Evolutionary conservation across 805 yeast genomes (phyloP), one percentile per base, ranked within the genome.

Genomic region (Millerago galiae): DNA sequence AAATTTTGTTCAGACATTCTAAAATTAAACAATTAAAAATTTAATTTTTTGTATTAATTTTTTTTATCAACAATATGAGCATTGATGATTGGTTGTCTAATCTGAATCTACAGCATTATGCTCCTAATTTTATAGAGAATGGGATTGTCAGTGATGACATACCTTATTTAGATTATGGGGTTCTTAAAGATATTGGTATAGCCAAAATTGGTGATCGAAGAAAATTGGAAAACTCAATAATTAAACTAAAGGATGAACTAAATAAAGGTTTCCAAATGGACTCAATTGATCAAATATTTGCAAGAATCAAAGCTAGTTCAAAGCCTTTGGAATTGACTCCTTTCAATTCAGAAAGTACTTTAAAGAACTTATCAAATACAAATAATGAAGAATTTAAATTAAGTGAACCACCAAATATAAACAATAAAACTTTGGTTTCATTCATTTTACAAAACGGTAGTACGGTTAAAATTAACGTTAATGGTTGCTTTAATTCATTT

Each of bases 201-300:
- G 48, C 53, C n/a, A 82, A 77, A 49, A 75, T 91, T 13, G 97
- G 98, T 1, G 98, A 93, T 59, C 67, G 96, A 24, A 67, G 91
- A 16, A 68, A 83, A 25, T 61, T 91, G 10, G 77, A 81, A 53
- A 66, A n/a, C 8, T 29, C 32, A 29, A 29, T 29, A 9, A 29
- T 14, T 21, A 21, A 21, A 21, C 7, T 21, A 7, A 21, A 21
- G 7, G 24, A 21, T 21, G 24, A 21, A 21, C 24, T 21, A 5
- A 21, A 21, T 21, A 21, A 21, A 7, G 24, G 7, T 21, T 21
- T 21, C 24, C 24, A 21, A 21, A 21, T 21, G 24, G 7, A 21
- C 7, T 26, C 13, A 26, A 26, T 26, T 26, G 28, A 54, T 9
- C 49, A 51, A 21, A 40, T 51, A 25, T 51, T 50, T 37, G 34